Percentiles rank a stretch among this genome's conserved stretches.
Evolutionary conservation across 1,284 basidiomycete species (phyloP).

Genomic region (Phaffia rhodozyma): DNA sequence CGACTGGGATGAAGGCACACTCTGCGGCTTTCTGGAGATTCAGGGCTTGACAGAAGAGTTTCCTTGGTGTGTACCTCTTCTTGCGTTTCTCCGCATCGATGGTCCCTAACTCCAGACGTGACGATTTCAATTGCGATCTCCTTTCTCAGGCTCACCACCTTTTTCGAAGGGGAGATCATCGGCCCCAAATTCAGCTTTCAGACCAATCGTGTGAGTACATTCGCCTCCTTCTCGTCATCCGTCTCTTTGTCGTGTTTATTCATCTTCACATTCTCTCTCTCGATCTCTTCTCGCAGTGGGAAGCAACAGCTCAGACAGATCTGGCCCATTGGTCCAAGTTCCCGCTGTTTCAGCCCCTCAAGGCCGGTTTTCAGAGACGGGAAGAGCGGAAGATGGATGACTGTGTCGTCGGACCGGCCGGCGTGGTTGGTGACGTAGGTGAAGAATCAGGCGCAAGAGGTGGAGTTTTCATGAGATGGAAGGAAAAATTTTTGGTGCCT

Average conservation of each 20-base stretch:
- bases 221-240: not conserved
- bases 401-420: not conserved
- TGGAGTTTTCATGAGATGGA: not conserved
- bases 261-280: not conserved
- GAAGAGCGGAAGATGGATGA: constrained; percentile 6
- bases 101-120: not conserved
- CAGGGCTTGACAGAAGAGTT: constrained; percentile 9
- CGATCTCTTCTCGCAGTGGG: constrained; percentile 3
- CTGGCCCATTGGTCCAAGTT: constrained; percentile 14
- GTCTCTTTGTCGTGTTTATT: not conserved
- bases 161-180: constrained; percentile 17
- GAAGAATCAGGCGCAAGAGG: not conserved
- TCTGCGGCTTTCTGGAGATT: constrained; percentile 10
- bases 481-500: not conserved
- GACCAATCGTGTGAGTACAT: constrained; percentile 1
- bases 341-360: constrained; percentile 15
- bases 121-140: not conserved
- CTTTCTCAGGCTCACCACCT: constrained; percentile 6
- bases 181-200: constrained; percentile 12
- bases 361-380: not conserved
- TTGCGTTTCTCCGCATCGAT: not conserved
- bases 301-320: constrained; percentile 7
- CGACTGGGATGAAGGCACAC: not conserved
- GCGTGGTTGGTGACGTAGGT: not conserved
- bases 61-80: constrained; percentile 4